Percentiles rank a stretch among this genome's conserved stretches.
phyloP scores from a whole-genome alignment of 257 asterid species.

The Linaria vulgaris region DNA sequence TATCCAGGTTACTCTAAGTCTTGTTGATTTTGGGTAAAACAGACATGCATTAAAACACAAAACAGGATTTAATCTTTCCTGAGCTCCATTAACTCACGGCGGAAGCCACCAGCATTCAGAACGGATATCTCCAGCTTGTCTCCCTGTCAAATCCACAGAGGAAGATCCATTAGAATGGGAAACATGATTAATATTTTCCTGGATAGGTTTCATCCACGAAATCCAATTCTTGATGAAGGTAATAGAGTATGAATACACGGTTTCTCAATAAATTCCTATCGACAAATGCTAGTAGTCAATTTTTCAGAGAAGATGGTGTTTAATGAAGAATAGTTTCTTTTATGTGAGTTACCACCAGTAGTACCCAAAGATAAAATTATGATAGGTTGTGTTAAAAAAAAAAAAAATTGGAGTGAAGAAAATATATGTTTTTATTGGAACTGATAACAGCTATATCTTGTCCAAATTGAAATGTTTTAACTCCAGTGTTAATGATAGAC shows the following conservation, averaged over 20 bases:
- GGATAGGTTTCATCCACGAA: neutral
- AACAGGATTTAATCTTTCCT: slow-evolving; percentile 52
- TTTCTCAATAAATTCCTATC: neutral
- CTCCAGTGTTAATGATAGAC: no score
- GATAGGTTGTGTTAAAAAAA: neutral
- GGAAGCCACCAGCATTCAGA: slow-evolving; percentile 57
- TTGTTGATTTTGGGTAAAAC: no score
- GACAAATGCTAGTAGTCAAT: neutral
- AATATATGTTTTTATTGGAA: neutral
- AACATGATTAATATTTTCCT: neutral
- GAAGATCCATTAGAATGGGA: slow-evolving; percentile 23
- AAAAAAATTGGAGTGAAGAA: neutral
- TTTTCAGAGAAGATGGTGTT: neutral
- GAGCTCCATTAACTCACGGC: slow-evolving; percentile 67
- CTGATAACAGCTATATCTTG: neutral
- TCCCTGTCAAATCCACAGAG: slow-evolving; percentile 44
- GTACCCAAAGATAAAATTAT: neutral
- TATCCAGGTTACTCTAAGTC: neutral
- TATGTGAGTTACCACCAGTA: neutral
- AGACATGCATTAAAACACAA: neutral
- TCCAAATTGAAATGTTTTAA: neutral
- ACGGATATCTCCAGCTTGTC: slow-evolving; percentile 72
- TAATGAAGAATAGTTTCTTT: neutral
- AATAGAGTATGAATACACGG: neutral
- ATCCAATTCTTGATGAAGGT: neutral